Percentiles rank a stretch among this genome's conserved stretches.
These are phyloP conservation scores for Nakataea oryzae DNA, from an alignment of 2,329 filamentous ascomycete genomes.

Conservation along the genomic window DNA sequence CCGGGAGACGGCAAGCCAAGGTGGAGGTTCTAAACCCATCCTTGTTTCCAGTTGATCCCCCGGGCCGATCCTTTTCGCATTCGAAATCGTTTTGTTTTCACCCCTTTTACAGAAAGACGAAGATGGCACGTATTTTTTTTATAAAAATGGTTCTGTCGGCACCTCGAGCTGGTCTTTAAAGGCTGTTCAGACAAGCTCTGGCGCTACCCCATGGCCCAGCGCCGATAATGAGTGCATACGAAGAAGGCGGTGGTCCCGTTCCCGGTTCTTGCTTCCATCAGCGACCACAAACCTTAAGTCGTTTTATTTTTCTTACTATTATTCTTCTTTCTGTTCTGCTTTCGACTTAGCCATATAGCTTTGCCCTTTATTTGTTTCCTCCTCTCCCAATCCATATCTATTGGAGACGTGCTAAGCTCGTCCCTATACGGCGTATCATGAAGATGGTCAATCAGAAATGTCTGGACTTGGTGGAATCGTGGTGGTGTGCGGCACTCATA, in stretches of 20 bases:
- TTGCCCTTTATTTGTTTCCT: not conserved
- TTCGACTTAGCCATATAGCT: too few species aligned
- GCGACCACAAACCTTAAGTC: not conserved
- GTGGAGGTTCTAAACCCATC: conserved; percentile 29
- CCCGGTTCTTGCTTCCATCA: not conserved
- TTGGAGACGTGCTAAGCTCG: not conserved
- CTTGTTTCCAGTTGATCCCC: not conserved
- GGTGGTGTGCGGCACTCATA: not conserved
- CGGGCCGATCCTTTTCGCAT: not conserved
- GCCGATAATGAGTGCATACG: too few species aligned
- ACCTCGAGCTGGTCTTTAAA: not conserved
- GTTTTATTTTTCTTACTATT: not conserved
- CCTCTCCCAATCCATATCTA: not conserved
- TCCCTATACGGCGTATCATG: not conserved
- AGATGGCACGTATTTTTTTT: not conserved
- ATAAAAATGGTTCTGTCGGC: not conserved
- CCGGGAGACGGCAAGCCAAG: conserved; percentile 33
- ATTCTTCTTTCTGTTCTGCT: too few species aligned
- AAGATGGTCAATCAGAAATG: not conserved
- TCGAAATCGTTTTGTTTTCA: not conserved
- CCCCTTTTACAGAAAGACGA: not conserved
- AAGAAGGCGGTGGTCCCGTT: not conserved
- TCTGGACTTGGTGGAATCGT: not conserved
- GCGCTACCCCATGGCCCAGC: too few species aligned
- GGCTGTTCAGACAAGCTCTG: not conserved